These are phyloP conservation scores for Populus nigra DNA, from an alignment of 345 rosid genomes.

Conservation along the genomic window DNA sequence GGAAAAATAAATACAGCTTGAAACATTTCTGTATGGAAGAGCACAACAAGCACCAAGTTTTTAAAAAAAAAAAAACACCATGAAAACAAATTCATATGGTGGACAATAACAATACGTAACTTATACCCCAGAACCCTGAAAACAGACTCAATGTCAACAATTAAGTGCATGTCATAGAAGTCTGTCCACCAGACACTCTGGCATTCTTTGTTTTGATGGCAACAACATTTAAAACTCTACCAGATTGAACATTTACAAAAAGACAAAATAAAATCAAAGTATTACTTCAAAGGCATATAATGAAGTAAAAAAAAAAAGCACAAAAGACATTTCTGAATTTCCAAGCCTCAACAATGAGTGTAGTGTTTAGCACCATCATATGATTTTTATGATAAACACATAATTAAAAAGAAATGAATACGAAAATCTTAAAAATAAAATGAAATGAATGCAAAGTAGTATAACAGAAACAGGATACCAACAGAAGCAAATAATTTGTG, in stretches of 20 bases:
- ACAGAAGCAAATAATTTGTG: neutral
- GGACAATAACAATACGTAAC: neutral
- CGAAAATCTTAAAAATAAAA: too few species aligned
- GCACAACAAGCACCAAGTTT: neutral
- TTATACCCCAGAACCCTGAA: neutral
- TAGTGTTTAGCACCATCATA: neutral
- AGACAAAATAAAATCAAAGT: neutral
- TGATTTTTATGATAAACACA: neutral
- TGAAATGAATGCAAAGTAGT: neutral
- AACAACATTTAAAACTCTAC: neutral
- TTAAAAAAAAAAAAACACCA: neutral
- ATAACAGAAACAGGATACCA: neutral
- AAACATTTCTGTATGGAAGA: neutral
- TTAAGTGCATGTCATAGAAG: neutral
- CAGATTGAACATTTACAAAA: neutral
- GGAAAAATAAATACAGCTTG: slow-evolving; percentile 17
- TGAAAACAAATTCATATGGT: neutral
- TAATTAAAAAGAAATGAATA: neutral
- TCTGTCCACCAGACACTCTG: neutral
- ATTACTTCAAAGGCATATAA: neutral
- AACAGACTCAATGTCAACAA: neutral
- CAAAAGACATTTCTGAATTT: neutral
- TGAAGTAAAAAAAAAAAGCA: neutral
- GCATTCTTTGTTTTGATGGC: neutral
- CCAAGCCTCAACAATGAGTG: neutral